phyloP scores from a whole-genome alignment of 192 early-diverging fungal species.

The Coemansia sp. region DNA sequence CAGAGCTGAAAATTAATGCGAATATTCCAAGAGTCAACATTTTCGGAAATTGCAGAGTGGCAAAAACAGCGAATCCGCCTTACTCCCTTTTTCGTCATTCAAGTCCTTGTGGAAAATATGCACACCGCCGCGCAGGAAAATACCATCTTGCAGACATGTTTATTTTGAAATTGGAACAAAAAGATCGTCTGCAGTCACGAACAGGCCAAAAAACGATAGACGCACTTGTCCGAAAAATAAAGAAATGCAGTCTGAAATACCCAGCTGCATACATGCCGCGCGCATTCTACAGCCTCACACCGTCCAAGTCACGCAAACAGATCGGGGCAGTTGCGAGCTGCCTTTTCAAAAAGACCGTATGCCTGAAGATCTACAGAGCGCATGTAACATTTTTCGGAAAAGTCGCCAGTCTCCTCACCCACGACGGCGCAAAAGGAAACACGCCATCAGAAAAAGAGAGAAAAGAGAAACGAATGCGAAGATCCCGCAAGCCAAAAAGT shows the following conservation, averaged over 20 bases:
- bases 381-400: background rate
- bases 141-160: conserved; percentile 1
- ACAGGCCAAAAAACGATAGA: background rate
- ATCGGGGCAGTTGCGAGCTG: conserved; percentile 30
- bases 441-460: too few relatives aligned
- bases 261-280: background rate
- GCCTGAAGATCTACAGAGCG: conserved; percentile 43
- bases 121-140: too few relatives aligned
- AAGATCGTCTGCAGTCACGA: conserved; percentile 1
- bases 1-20: too few relatives aligned
- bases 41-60: too few relatives aligned
- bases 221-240: background rate
- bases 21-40: too few relatives aligned
- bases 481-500: too few relatives aligned
- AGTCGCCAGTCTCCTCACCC: too few relatives aligned
- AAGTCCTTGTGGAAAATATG: background rate
- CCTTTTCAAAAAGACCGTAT: conserved; percentile 47
- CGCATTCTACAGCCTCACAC: background rate
- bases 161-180: background rate
- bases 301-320: conserved; percentile 34
- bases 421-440: too few relatives aligned
- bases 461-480: too few relatives aligned
- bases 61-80: too few relatives aligned
- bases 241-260: conserved; percentile 1
- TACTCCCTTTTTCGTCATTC: background rate